A percentile compares a stretch with the other conserved stretches of the same genome.
phyloP scores from a whole-genome alignment of 208 protist genomes.

The Trypanosoma vivax region DNA sequence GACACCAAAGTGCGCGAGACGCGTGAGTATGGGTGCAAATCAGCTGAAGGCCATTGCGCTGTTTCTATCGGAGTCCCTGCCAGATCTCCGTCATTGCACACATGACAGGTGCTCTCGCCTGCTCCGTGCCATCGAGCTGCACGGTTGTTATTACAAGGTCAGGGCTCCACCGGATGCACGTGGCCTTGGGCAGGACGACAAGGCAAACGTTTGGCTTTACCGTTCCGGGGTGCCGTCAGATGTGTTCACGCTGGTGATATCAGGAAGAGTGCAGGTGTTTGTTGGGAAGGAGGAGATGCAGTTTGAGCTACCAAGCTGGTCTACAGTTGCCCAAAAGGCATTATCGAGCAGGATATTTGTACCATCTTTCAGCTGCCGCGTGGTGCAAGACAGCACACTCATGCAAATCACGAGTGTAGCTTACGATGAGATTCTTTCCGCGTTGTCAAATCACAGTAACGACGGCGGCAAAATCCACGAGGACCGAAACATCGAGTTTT shows the following conservation, averaged over 20 bases:
- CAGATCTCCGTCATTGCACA: constrained; percentile 43
- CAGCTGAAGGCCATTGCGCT: constrained; percentile 75
- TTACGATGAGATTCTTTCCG: constrained; percentile 50
- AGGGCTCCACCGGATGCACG: constrained; percentile 69
- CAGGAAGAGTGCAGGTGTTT: constrained; percentile 82
- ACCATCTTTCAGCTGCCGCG: constrained; percentile 82
- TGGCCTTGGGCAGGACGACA: constrained; percentile 64
- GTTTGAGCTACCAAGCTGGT: constrained; percentile 84
- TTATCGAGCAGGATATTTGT: constrained; percentile 54
- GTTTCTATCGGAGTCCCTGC: constrained; percentile 78
- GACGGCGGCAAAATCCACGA: neutral
- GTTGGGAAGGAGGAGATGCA: constrained; percentile 74
- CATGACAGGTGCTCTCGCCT: constrained; percentile 34
- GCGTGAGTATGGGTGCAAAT: constrained; percentile 74
- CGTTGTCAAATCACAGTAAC: neutral
- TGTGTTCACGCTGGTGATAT: constrained; percentile 81
- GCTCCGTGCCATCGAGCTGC: constrained; percentile 42
- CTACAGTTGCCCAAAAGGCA: constrained; percentile 61
- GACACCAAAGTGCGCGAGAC: constrained; percentile 64
- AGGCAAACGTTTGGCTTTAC: constrained; percentile 89
- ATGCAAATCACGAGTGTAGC: constrained; percentile 75
- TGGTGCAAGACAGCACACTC: constrained; percentile 77
- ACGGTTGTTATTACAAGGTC: constrained; percentile 66
- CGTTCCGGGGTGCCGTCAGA: constrained; percentile 65
- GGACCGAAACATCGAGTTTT: neutral